Evolutionary conservation across 495 filamentous ascomycete species (phyloP), one percentile per base, ranked within the genome.

Genomic region (Daldinia concentrica): DNA sequence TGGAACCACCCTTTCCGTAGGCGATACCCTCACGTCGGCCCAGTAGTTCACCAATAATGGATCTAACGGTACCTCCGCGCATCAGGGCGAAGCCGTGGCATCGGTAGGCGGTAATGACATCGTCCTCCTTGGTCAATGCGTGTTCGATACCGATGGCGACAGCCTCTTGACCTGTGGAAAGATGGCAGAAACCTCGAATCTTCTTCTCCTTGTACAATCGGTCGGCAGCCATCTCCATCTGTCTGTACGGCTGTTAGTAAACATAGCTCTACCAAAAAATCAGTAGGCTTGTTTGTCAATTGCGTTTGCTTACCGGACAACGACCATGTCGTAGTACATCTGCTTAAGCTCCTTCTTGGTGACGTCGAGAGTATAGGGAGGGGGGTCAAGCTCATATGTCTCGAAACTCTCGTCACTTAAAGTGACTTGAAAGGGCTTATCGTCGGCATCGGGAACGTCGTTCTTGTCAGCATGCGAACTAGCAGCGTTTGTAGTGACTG

Each of bases 191-290:
- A 84, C 95, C 95, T 66, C 95, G 92, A 78, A 98, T 97, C 88
- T 98, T 97, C 89, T 98, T 98, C 86, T 97, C 93, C 84, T 98
- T 98, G 90, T 98, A 98, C 62, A 98, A 87, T 76, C 93, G 88
- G 77, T 98, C 95, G 83, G 95, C 93, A 71, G 94, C 94, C 95
- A 98, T 97, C 81, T 99, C 95, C 95, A 99, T 97, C 77, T 96
- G 96, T 80, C 95, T 97, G 61, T 61, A 11, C 26, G 24, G 36
- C 27, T 22, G 22, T 63, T 65, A 74, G 73, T 55, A 61, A 60
- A 56, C 12, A 61, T 19, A 19, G 60, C 43, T 58, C 58, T 32
- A 52, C 62, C 58, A 52, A 58, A 45, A 48, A 51, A n/a, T n/a
- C 11, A 36, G 54, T 14, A 30, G 34, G 41, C 39, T 58, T 36